A percentile compares a stretch with the other conserved stretches of the same genome.
These are phyloP conservation scores for Schwanniomyces etchellsii DNA, from an alignment of 1,139 yeast genomes.

Conservation along the genomic window DNA sequence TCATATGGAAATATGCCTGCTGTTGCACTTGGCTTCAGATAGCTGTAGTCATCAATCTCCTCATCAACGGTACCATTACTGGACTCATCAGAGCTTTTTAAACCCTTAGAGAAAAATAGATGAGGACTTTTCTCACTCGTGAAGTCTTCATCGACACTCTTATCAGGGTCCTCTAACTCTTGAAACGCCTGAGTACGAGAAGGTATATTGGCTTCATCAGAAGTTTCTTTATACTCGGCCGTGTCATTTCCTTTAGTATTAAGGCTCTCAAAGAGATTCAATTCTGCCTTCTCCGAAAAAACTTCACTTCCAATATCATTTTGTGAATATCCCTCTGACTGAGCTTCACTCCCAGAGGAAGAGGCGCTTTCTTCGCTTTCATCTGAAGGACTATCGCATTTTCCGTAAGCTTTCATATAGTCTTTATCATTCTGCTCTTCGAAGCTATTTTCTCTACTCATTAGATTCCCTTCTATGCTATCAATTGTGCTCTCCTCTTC, in stretches of 20 bases:
- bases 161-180: too few relatives aligned
- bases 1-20: too few relatives aligned
- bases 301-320: slow-evolving; percentile 3
- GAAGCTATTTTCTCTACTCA: too few relatives aligned
- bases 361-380: background rate
- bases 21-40: too few relatives aligned
- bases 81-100: background rate
- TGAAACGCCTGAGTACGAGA: background rate
- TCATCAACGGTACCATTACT: background rate
- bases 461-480: too few relatives aligned
- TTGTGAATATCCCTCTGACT: slow-evolving; percentile 1
- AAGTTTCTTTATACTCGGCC: background rate
- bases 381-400: background rate
- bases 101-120: background rate
- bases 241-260: background rate
- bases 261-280: background rate
- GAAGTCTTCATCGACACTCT: too few relatives aligned
- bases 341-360: too few relatives aligned
- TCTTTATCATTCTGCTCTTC: too few relatives aligned
- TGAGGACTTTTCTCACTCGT: background rate
- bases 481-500: background rate
- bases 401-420: background rate
- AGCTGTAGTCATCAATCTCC: too few relatives aligned
- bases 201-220: background rate
- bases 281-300: slow-evolving; percentile 1